These are phyloP conservation scores for Moringa oleifera DNA, from an alignment of 345 rosid species.

Conservation along the genomic window DNA sequence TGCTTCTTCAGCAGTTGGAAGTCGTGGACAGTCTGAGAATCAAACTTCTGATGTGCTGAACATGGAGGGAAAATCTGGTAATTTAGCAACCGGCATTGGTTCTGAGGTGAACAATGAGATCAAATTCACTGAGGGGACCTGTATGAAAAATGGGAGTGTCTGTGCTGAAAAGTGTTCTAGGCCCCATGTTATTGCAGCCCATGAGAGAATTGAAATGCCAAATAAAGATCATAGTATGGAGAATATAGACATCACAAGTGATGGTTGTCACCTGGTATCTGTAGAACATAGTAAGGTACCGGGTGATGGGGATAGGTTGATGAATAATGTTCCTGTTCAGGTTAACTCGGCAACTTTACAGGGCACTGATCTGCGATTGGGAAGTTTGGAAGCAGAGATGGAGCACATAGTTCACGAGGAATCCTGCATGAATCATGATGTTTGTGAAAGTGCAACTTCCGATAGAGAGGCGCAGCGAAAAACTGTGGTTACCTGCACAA, in stretches of 20 bases:
- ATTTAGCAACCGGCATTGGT: constrained; percentile 7
- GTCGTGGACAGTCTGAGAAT: constrained; percentile 20
- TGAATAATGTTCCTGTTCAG: background rate
- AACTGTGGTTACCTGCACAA: constrained; percentile 13
- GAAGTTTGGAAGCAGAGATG: constrained; percentile 7
- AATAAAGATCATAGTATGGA: background rate
- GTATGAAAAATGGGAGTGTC: constrained; percentile 16
- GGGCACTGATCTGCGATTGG: constrained; percentile 9
- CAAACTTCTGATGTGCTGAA: constrained; percentile 9
- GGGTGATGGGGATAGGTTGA: constrained; percentile 9
- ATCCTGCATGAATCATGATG: constrained; percentile 20
- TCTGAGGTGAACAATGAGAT: constrained; percentile 20
- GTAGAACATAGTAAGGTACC: constrained; percentile 7
- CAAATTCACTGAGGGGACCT: constrained; percentile 16
- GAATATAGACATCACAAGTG: background rate
- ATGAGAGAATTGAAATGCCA: constrained; percentile 2
- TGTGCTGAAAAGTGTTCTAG: constrained; percentile 9
- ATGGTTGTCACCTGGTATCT: constrained; percentile 17
- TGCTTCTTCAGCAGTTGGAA: constrained; percentile 19
- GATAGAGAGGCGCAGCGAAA: constrained; percentile 26
- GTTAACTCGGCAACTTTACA: constrained; percentile 6
- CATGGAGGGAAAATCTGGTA: background rate
- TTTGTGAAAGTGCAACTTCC: constrained; percentile 18
- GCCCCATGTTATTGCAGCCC: background rate
- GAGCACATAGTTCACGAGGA: constrained; percentile 14